These are phyloP conservation scores for Alternaria alternata DNA, from an alignment of 2,329 filamentous ascomycete species.

Conservation along the genomic window DNA sequence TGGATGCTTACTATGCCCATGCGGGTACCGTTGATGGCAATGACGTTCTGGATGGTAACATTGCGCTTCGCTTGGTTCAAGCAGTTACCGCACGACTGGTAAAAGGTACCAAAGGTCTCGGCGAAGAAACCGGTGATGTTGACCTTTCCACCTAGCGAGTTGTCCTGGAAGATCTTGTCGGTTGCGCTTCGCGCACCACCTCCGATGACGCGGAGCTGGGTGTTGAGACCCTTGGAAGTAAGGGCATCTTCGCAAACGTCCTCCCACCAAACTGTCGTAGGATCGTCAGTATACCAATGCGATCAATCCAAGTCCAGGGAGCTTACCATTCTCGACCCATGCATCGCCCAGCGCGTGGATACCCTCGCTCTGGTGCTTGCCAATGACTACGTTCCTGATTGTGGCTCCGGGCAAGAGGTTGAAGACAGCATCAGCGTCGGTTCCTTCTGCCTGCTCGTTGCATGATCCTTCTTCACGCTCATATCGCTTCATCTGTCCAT, in stretches of 20 bases:
- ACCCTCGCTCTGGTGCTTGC: slow-evolving; percentile 37
- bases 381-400: slow-evolving; percentile 34
- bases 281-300: slow-evolving; percentile 1
- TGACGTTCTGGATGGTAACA: slow-evolving; percentile 37
- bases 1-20: slow-evolving; percentile 32
- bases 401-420: slow-evolving; percentile 33
- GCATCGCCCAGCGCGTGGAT: slow-evolving; percentile 38
- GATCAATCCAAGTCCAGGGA: fast-evolving
- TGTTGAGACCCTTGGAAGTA: slow-evolving; percentile 36
- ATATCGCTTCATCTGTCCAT: slow-evolving; percentile 39
- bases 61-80: slow-evolving; percentile 39
- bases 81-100: slow-evolving; percentile 38
- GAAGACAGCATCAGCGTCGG: slow-evolving; percentile 37
- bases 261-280: slow-evolving; percentile 34
- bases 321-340: slow-evolving; percentile 38
- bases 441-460: slow-evolving; percentile 37
- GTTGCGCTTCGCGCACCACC: slow-evolving; percentile 36
- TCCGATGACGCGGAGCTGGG: slow-evolving; percentile 38
- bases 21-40: slow-evolving; percentile 34
- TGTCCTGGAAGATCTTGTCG: slow-evolving; percentile 36
- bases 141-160: slow-evolving; percentile 31
- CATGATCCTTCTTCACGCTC: slow-evolving; percentile 35
- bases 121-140: slow-evolving; percentile 39
- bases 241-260: slow-evolving; percentile 38
- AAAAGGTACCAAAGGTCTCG: slow-evolving; percentile 37